These are phyloP conservation scores for Nothophaeocryptopus gaeumannii DNA, from an alignment of 2,329 filamentous ascomycete species.

Conservation along the genomic window DNA sequence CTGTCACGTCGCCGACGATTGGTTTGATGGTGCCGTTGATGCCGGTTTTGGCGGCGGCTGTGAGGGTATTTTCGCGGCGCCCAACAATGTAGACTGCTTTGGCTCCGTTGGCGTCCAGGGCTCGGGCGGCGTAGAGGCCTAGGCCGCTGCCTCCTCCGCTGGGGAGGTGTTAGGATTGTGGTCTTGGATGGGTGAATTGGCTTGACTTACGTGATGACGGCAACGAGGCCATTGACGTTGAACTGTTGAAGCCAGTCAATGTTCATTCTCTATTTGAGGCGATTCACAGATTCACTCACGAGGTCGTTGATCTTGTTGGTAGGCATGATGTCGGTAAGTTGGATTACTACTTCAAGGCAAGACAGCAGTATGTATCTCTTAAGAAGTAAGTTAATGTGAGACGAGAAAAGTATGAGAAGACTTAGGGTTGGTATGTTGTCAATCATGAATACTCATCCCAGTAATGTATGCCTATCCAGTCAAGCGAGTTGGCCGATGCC, in stretches of 20 bases:
- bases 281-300: background rate
- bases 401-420: too few species aligned
- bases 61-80: constrained; percentile 46
- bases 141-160: constrained; percentile 52
- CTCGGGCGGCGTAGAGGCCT: constrained; percentile 45
- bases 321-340: constrained; percentile 3
- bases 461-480: too few species aligned
- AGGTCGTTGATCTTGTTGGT: constrained; percentile 22
- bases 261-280: too few species aligned
- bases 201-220: constrained; percentile 44
- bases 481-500: too few species aligned
- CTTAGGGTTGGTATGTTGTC: too few species aligned
- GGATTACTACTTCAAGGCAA: too few species aligned
- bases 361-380: too few species aligned
- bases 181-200: too few species aligned
- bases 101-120: constrained; percentile 47
- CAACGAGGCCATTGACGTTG: constrained; percentile 52
- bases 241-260: constrained; percentile 32
- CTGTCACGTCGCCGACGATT: constrained; percentile 46
- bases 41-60: constrained; percentile 42
- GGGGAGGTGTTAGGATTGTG: too few species aligned
- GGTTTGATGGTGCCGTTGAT: constrained; percentile 43
- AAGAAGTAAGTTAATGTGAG: too few species aligned
- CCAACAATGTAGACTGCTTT: constrained; percentile 54
- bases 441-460: too few species aligned